Conservation (phyloP, 345 rosid genomes). For the Gossypium longicalyx region DNA sequence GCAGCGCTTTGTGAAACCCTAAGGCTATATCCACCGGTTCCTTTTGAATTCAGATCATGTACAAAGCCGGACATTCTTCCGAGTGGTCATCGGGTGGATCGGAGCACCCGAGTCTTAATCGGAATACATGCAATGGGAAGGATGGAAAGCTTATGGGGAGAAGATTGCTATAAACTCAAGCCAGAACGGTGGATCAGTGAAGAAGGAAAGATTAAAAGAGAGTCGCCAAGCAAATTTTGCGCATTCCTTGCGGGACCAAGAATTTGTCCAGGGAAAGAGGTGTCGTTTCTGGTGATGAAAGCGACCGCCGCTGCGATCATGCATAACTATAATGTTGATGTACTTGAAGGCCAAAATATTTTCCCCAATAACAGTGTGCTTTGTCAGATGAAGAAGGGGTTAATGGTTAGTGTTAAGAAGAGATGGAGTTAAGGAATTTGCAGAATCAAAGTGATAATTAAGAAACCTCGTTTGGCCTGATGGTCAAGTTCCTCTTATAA, state of each 20-base stretch:
- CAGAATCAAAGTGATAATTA: not conserved
- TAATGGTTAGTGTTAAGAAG: conserved; percentile 4
- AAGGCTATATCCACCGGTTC: not conserved
- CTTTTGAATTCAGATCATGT: conserved; percentile 3
- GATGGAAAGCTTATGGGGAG: conserved; percentile 40
- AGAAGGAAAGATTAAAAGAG: conserved; percentile 23
- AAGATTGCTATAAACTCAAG: conserved; percentile 41
- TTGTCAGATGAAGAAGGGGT: conserved; percentile 27
- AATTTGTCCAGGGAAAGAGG: conserved; percentile 45
- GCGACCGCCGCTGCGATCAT: conserved; percentile 16
- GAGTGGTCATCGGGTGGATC: not conserved
- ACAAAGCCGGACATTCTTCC: not conserved
- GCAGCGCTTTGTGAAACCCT: conserved; percentile 24
- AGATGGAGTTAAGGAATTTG: conserved; percentile 11
- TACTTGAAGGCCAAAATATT: conserved; percentile 25
- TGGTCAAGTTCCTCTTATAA: no score
- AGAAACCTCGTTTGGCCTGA: no score
- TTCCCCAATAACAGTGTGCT: conserved; percentile 21
- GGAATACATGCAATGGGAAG: conserved; percentile 26
- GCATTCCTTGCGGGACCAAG: conserved; percentile 54
- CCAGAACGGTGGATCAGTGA: conserved; percentile 15
- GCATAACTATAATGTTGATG: conserved; percentile 22
- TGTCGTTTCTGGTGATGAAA: conserved; percentile 38
- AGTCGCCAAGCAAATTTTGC: conserved; percentile 28
- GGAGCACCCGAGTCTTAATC: not conserved